These are phyloP conservation scores for Tylopilus rubrobrunneus DNA, from an alignment of 768 basidiomycete species.

Conservation along the genomic window DNA sequence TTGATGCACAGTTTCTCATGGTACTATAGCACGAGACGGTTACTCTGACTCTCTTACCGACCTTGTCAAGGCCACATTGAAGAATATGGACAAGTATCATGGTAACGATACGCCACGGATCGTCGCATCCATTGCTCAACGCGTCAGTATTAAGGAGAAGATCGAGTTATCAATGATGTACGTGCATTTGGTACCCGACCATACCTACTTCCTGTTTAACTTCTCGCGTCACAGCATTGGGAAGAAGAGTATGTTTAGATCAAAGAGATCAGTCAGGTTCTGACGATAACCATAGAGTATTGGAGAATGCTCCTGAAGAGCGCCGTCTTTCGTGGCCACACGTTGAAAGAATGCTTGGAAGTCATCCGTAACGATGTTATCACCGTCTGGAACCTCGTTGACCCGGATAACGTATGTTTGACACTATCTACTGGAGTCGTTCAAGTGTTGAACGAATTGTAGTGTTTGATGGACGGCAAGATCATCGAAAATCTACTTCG, in stretches of 20 bases:
- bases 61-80: not conserved
- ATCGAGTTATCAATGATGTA: slow-evolving; percentile 13
- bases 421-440: not conserved
- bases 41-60: slow-evolving; percentile 2
- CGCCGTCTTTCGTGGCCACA: slow-evolving; percentile 2
- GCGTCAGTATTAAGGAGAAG: slow-evolving; percentile 14
- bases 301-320: slow-evolving; percentile 11
- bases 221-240: slow-evolving; percentile 1
- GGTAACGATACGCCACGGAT: slow-evolving; percentile 8
- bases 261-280: not conserved
- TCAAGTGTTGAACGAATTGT: not conserved
- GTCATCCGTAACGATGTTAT: slow-evolving; percentile 12
- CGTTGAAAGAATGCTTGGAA: slow-evolving; percentile 9
- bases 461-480: slow-evolving; percentile 10
- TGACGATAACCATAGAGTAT: slow-evolving; percentile 4
- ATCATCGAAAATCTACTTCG: slow-evolving; percentile 1
- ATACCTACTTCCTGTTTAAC: not conserved
- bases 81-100: slow-evolving; percentile 5
- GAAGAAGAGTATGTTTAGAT: slow-evolving; percentile 8
- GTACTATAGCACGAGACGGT: slow-evolving; percentile 1
- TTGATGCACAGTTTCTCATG: not conserved
- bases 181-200: not conserved
- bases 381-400: slow-evolving; percentile 12
- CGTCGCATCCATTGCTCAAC: slow-evolving; percentile 14
- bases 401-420: slow-evolving; percentile 7